A percentile compares a stretch with the other conserved stretches of the same genome.
Conservation (phyloP, 176 grass and related monocot genomes). For the Guadua angustifolia region DNA sequence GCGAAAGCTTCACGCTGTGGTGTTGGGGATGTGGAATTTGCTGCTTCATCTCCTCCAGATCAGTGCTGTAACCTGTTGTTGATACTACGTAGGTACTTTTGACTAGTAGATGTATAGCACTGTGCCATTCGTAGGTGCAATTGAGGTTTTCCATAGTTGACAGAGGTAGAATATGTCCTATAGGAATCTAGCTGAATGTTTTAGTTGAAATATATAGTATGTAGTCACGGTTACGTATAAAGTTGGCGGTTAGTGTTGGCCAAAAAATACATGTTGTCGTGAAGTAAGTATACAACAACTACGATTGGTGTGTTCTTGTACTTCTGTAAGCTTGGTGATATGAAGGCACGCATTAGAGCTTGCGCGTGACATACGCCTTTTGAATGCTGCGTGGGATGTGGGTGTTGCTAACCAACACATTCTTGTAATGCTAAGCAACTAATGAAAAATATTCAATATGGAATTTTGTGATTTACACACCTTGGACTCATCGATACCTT, state of each 20-base stretch:
- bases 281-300: background rate
- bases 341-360: background rate
- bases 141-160: conserved; percentile 1
- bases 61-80: conserved; percentile 15
- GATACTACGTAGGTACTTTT: conserved; percentile 15
- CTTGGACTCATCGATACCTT: background rate
- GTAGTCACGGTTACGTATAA: background rate
- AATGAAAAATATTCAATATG: background rate
- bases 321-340: conserved; percentile 1
- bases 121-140: conserved; percentile 18
- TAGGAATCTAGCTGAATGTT: background rate
- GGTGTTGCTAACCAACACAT: background rate
- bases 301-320: background rate
- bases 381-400: conserved; percentile 17
- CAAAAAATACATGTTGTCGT: conserved; percentile 6
- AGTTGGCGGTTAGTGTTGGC: background rate
- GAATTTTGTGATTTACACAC: background rate
- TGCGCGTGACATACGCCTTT: background rate
- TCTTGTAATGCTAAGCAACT: background rate
- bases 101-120: conserved; percentile 4
- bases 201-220: background rate
- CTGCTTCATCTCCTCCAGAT: conserved; percentile 29
- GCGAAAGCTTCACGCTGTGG: conserved; percentile 35
- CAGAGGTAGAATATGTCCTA: background rate
- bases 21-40: conserved; percentile 12